A percentile compares a stretch with the other conserved stretches of the same genome.
phyloP scores from a whole-genome alignment of 257 asterid genomes.

The Solanum sejunctum region DNA sequence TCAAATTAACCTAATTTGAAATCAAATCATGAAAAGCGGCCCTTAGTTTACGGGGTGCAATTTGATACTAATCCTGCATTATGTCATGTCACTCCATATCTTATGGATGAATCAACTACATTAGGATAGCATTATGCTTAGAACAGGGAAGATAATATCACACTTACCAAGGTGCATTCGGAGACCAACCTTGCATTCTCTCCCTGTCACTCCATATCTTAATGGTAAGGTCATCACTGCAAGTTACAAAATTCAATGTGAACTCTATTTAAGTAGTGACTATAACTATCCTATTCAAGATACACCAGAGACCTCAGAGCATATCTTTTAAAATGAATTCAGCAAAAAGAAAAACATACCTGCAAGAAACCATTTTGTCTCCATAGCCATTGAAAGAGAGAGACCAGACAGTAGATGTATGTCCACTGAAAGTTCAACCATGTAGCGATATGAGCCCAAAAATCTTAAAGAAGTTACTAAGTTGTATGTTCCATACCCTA shows the following conservation, averaged over 20 bases:
- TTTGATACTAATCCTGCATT: not conserved
- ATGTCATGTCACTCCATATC: not conserved
- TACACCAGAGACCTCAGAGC: not conserved
- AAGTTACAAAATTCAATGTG: not conserved
- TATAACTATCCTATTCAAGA: not conserved
- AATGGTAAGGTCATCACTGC: conserved; percentile 85
- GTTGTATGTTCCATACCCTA: not conserved
- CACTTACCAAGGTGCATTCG: conserved; percentile 62
- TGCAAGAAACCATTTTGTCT: conserved; percentile 86
- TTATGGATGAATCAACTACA: not conserved
- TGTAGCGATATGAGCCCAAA: not conserved
- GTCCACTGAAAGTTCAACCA: not conserved
- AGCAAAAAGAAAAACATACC: conserved; percentile 32
- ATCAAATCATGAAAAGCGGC: not conserved
- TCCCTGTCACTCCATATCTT: conserved; percentile 68
- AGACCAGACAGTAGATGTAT: conserved; percentile 62
- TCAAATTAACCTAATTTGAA: not conserved
- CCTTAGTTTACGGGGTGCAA: not conserved
- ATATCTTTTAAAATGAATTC: not conserved
- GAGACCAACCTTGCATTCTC: conserved; percentile 38
- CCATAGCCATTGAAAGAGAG: conserved; percentile 58
- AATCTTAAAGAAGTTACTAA: not conserved
- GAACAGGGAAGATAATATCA: not conserved
- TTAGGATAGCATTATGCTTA: not conserved
- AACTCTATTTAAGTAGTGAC: not conserved